Base-by-base conservation (phyloP, 1,139 yeast species). In the Sugiyamaella neomexicana region DNA sequence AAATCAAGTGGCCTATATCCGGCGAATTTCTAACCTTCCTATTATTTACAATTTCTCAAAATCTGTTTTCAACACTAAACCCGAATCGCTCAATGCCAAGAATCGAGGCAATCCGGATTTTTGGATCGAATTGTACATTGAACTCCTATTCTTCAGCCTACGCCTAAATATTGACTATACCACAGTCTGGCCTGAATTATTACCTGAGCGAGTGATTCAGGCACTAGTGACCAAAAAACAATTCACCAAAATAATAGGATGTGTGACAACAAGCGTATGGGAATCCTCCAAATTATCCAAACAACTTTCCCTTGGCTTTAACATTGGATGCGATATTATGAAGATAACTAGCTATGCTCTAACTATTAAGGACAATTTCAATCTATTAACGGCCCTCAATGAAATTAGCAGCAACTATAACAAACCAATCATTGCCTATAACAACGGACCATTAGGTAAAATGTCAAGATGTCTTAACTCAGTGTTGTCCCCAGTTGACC, bases 391-490 rank as follows among this genome's bases (percentile, higher is more conserved):
- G 42, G 60, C 52, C 17, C 40, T 40, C 1, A 42, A 46, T 8
- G 39, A 39, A 16, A 40, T 55, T 16, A 46, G 53, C 34, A 34
- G 32, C 23, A 34, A 20, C 25, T 34, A 15, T 12, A 38, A 31
- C 50, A 29, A 46, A 32, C 49, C 49, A 10, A 32, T 51, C 23
- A 57, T 60, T 31, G 61, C 60, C 6, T 62, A 55, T 49, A 62
- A 62, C 51, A 47, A 53, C 16, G 65, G 65, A 2, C 59, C 59
- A 6, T 41, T 56, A n/a, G 65, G 65, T 17, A 55, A 55, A 15
- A 52, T 55, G 36, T 62, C 65, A 1, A 48, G 58, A 17, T 50
- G 60, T 27, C 47, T 62, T 17, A 60, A 60, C 36, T 51, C 49
- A 7, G 27, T 53, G 2, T 46, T 62, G 10, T 46, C 65, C 7